Base-by-base conservation (phyloP, 768 basidiomycete species). In the Psilocybe cubensis region DNA sequence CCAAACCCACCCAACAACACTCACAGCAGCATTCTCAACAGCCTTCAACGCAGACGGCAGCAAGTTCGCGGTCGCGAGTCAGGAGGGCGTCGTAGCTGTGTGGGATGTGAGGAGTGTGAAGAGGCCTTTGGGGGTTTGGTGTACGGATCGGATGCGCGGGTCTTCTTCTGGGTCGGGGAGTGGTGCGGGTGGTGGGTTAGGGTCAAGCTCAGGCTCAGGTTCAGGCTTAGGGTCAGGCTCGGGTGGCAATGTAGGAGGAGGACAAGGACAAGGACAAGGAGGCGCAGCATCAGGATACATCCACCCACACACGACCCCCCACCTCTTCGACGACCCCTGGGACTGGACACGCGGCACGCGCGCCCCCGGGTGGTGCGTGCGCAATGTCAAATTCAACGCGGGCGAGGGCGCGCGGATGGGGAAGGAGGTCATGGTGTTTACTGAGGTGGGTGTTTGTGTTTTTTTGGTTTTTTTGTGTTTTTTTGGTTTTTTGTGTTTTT, bases 391-490 rank as follows among this genome's bases (percentile, higher is more conserved):
- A 70, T 97, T 96, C 72, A 69, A 67, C 50, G 42, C 58, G 2
- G 82, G 83, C 1, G 84, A 84, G 20, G 68, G 74, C 21, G 70
- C 72, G 51, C 79, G 75, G 57, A 72, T 73, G 12, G 83, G 84
- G 23, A 82, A 83, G 59, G 95, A 96, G 71, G 70, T 95, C 1
- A 84, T 96, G 83, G 87, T 85, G 0, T 97, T 95, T 72, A 93
- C 94, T 14, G 94, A 96, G 85, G 93, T 94, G 59, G 53, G 83
- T 61, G n/a, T 29, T 1, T 31, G 43, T 44, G 3, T 48, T 41
- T 24, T 46, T 48, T 40, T 2, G 10, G 18, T 4, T 25, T 48
- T 21, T 40, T 40, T 24, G 21, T 46, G 33, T 23, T 24, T 3
- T n/a, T 14, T 29, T 24, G 50, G n/a, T 45, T 45, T 21, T 27